Conservation (phyloP, 2,329 filamentous ascomycete species). For the Huntiella bhutanensis region DNA sequence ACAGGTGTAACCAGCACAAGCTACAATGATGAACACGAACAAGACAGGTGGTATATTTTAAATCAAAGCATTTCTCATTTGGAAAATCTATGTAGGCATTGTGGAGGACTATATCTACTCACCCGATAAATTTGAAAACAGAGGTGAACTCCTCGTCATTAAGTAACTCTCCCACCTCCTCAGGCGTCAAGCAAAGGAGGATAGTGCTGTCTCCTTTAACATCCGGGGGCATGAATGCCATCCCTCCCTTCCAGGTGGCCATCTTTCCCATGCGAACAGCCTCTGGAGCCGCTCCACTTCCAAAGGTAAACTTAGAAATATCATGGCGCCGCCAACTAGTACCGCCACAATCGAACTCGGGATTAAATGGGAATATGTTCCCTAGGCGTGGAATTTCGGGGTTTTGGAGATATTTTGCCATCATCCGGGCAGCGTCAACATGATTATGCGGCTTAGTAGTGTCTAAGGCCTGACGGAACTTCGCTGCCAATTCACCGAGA, state of each 20-base stretch:
- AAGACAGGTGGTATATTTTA: too few relatives aligned
- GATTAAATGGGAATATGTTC: neutral
- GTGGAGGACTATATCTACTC: too few relatives aligned
- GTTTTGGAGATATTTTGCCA: neutral
- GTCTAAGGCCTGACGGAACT: neutral
- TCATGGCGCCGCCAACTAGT: neutral
- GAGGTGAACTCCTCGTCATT: neutral
- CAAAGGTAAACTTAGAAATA: neutral
- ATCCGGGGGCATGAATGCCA: constrained; percentile 3
- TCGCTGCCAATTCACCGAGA: neutral
- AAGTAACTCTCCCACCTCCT: neutral
- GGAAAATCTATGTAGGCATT: too few relatives aligned
- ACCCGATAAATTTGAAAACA: neutral
- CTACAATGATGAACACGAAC: too few relatives aligned
- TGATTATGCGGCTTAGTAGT: neutral
- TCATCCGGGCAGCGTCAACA: neutral
- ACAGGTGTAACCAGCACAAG: too few relatives aligned
- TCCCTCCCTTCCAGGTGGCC: neutral
- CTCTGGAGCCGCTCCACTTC: neutral
- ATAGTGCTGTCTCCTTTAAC: neutral
- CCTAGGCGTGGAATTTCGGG: neutral
- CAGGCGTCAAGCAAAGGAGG: neutral
- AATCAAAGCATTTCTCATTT: too few relatives aligned
- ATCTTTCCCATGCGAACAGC: neutral
- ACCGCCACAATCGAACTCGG: neutral